Evolutionary conservation across 2,329 filamentous ascomycete genomes (phyloP).

Genomic region (Bertia moriformis): DNA sequence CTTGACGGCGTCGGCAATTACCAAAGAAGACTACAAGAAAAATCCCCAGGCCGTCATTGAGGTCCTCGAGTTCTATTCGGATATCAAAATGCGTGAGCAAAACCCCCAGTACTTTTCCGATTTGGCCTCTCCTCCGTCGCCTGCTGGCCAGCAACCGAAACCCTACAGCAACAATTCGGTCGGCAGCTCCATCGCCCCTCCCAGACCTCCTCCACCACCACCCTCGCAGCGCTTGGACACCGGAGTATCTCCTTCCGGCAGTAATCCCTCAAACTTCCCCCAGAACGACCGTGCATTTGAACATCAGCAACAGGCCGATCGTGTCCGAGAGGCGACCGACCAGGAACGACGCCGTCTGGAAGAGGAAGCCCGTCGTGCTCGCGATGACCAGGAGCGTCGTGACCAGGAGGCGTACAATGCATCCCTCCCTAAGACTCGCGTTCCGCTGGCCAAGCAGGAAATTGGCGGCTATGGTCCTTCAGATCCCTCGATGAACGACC

Average conservation of each 20-base stretch:
- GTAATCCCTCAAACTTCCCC: not conserved
- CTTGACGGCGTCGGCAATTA: constrained; percentile 88
- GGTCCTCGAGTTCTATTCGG: constrained; percentile 73
- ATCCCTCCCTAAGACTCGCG: constrained; percentile 67
- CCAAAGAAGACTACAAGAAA: constrained; percentile 95
- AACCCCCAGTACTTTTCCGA: not conserved
- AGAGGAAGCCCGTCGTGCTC: constrained; percentile 29
- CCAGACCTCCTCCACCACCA: not conserved
- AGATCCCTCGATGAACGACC: constrained; percentile 26
- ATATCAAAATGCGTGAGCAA: constrained; percentile 36
- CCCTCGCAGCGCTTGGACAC: not conserved
- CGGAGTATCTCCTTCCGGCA: not conserved
- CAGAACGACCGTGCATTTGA: not conserved
- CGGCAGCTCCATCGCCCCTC: constrained; percentile 1
- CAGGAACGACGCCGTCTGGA: not conserved
- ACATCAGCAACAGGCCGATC: not conserved
- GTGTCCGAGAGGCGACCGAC: not conserved
- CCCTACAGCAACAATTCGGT: not conserved
- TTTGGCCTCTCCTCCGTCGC: not conserved
- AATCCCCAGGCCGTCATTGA: constrained; percentile 79
- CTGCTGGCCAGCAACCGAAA: not conserved
- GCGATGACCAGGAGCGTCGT: constrained; percentile 53
- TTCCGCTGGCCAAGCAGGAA: constrained; percentile 78
- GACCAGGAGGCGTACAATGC: constrained; percentile 84
- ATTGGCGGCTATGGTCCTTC: constrained; percentile 57